Percentiles rank a stretch among this genome's conserved stretches.
These are phyloP conservation scores for Ramichloridium luteum DNA, from an alignment of 2,329 filamentous ascomycete species.

Conservation along the genomic window DNA sequence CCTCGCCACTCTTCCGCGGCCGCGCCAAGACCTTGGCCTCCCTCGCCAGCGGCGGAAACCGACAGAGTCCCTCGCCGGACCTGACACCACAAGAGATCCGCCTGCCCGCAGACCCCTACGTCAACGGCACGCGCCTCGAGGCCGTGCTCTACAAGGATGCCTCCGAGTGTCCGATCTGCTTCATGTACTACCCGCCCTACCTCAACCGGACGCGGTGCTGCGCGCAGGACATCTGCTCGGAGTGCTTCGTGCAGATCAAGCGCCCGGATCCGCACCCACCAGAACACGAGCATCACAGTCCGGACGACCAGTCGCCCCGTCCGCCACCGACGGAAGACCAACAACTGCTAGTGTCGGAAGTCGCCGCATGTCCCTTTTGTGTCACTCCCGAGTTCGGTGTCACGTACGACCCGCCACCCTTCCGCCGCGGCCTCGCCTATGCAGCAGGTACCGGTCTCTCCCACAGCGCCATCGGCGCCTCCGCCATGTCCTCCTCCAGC, in stretches of 20 bases:
- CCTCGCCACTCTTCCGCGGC: constrained; percentile 55
- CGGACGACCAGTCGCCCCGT: constrained; percentile 20
- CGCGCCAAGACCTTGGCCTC: constrained; percentile 83
- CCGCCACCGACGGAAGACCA: constrained; percentile 36
- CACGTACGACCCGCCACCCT: constrained; percentile 82
- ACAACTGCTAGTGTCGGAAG: constrained; percentile 70
- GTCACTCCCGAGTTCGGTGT: constrained; percentile 91
- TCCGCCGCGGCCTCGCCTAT: constrained; percentile 70
- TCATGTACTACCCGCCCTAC: constrained; percentile 88
- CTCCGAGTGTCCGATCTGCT: constrained; percentile 87
- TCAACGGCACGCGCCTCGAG: constrained; percentile 89
- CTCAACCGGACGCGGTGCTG: constrained; percentile 91
- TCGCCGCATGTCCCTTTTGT: constrained; percentile 87
- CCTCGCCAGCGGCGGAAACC: constrained; percentile 51
- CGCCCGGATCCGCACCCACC: constrained; percentile 81
- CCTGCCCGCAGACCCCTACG: constrained; percentile 69
- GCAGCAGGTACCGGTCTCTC: constrained; percentile 23
- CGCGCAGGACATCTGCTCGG: constrained; percentile 90
- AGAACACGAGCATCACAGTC: constrained; percentile 48
- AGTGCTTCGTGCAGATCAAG: constrained; percentile 98
- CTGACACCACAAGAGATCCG: constrained; percentile 65
- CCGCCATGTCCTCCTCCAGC: constrained; percentile 77
- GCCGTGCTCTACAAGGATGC: constrained; percentile 89
- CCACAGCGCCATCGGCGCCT: constrained; percentile 37
- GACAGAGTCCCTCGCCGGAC: constrained; percentile 54